phyloP scores from a whole-genome alignment of 2,329 filamentous ascomycete species.

The Aspergillus fumigatus region DNA sequence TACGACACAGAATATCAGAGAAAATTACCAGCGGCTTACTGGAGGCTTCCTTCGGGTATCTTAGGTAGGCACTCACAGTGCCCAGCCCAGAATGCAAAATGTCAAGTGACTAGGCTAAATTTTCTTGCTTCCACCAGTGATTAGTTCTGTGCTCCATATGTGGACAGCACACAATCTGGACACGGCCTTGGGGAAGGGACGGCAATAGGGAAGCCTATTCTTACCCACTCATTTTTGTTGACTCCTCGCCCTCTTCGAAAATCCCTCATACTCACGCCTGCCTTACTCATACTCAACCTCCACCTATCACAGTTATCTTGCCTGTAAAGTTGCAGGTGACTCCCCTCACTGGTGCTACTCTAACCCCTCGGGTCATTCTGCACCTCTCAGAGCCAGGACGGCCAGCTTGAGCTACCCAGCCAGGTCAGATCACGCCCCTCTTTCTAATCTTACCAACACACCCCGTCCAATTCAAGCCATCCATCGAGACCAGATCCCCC shows the following conservation, averaged over 20 bases:
- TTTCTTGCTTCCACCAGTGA: not conserved
- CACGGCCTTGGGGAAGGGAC: not conserved
- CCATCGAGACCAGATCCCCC: constrained; percentile 2
- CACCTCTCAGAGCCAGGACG: not conserved
- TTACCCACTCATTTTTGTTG: constrained; percentile 7
- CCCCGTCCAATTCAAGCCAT: not conserved
- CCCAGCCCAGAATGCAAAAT: not conserved
- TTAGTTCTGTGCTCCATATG: not conserved
- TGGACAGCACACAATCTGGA: no score
- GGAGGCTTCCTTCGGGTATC: no score
- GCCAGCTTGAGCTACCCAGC: not conserved
- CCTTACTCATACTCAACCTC: not conserved
- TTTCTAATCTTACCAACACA: not conserved
- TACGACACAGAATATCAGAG: not conserved
- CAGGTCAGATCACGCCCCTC: not conserved
- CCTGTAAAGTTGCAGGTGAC: not conserved
- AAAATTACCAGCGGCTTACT: not conserved
- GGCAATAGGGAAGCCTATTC: not conserved
- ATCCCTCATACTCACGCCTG: constrained; percentile 19
- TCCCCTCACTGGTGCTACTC: constrained; percentile 4
- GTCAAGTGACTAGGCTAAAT: not conserved
- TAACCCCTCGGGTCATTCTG: not conserved
- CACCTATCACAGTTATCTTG: constrained; percentile 4
- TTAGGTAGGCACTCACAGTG: not conserved
- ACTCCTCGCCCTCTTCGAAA: constrained; percentile 12